Conservation (phyloP, 139 green algal species). For the Pseudopediastrum boryanum region DNA sequence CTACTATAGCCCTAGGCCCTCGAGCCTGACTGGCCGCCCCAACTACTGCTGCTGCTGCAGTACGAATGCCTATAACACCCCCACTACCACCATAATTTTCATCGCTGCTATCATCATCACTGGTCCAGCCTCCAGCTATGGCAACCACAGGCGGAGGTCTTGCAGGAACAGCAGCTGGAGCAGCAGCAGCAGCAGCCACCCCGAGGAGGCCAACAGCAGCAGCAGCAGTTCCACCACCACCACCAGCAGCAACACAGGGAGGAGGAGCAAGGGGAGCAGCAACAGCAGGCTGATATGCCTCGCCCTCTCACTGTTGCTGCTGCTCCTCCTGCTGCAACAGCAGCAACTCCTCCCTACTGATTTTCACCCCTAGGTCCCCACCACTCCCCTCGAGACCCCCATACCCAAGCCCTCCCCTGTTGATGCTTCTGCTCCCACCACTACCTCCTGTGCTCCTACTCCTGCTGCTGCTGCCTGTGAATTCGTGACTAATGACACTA, state of each 20-base stretch:
- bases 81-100: no score
- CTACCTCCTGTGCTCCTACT: slow-evolving; percentile 57
- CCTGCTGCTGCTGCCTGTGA: background rate
- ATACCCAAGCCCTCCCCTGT: slow-evolving; percentile 72
- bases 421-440: slow-evolving; percentile 74
- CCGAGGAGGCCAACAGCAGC: background rate
- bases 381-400: no score
- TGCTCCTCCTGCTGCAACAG: background rate
- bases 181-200: slow-evolving; percentile 7
- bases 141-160: background rate
- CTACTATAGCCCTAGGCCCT: no score
- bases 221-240: background rate
- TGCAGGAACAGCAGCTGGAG: background rate
- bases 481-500: no score
- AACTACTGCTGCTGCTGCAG: no score
- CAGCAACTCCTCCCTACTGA: slow-evolving; percentile 24
- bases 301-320: no score
- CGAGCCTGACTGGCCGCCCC: no score
- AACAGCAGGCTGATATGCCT: no score
- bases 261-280: no score
- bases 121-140: slow-evolving; percentile 60
- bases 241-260: background rate
- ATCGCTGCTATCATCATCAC: no score
- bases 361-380: no score
- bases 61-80: no score